Percentiles rank a stretch among this genome's conserved stretches.
Conservation (phyloP, 2,329 filamentous ascomycete genomes). For the Didymella pomorum region DNA sequence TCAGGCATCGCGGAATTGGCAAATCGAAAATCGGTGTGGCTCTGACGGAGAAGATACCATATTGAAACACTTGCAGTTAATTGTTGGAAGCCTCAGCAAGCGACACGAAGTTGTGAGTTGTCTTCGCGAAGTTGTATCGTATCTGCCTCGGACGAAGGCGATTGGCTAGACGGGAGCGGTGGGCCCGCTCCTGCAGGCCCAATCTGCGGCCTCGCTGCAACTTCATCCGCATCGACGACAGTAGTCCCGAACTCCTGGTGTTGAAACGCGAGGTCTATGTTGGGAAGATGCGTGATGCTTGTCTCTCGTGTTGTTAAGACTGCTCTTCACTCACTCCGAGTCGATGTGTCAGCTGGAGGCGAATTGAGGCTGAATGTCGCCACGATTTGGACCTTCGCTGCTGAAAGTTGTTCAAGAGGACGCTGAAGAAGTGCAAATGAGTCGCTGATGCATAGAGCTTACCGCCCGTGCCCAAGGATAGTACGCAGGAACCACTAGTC, state of each 20-base stretch:
- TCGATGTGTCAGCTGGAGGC: not conserved
- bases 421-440: not conserved
- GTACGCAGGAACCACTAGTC: not conserved
- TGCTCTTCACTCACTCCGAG: not conserved
- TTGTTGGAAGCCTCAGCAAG: not conserved
- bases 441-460: not conserved
- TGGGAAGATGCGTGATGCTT: not conserved
- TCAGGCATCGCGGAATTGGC: no score
- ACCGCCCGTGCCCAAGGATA: not conserved
- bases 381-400: not conserved
- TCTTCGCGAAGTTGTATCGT: not conserved
- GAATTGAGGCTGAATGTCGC: constrained; percentile 2
- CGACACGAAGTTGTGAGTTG: not conserved
- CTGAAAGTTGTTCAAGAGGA: not conserved
- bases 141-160: not conserved
- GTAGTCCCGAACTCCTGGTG: not conserved
- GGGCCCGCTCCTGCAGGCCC: not conserved
- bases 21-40: no score
- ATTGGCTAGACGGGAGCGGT: not conserved
- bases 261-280: not conserved
- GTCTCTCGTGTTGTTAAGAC: not conserved
- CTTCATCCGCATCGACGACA: not conserved
- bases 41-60: no score
- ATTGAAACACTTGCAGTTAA: no score
- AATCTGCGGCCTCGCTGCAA: not conserved